Conservation (phyloP, 768 basidiomycete genomes). For the Suillus placidus region DNA sequence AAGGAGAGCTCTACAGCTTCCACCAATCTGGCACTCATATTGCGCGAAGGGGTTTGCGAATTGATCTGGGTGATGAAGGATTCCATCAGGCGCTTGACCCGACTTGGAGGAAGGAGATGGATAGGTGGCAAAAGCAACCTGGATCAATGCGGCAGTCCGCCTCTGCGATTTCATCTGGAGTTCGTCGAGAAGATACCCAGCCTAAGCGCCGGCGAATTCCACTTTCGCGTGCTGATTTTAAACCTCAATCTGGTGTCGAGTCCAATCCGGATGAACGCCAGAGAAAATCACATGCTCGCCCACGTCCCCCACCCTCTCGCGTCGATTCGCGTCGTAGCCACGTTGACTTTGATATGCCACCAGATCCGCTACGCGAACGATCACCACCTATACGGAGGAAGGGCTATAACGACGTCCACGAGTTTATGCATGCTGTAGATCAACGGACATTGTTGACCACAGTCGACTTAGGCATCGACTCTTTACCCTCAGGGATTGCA, state of each 20-base stretch:
- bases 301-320: neutral
- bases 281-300: neutral
- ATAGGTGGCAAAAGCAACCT: constrained; percentile 33
- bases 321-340: neutral
- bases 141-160: constrained; percentile 17
- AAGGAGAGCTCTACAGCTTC: constrained; percentile 41
- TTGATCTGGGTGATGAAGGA: constrained; percentile 48
- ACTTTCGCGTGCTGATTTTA: constrained; percentile 13
- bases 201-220: constrained; percentile 19
- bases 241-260: constrained; percentile 14
- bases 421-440: constrained; percentile 3
- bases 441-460: constrained; percentile 11
- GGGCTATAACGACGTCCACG: constrained; percentile 8
- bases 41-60: constrained; percentile 37
- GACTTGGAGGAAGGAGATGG: constrained; percentile 34
- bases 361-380: neutral
- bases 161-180: constrained; percentile 6
- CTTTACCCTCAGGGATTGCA: constrained; percentile 52
- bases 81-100: constrained; percentile 47
- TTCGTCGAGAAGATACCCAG: constrained; percentile 17
- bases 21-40: constrained; percentile 42
- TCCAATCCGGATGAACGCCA: neutral
- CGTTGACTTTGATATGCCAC: constrained; percentile 1
- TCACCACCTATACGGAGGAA: constrained; percentile 9
- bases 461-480: constrained; percentile 53